Conservation (phyloP, 495 filamentous ascomycete species). For the Penicillium fimorum region DNA sequence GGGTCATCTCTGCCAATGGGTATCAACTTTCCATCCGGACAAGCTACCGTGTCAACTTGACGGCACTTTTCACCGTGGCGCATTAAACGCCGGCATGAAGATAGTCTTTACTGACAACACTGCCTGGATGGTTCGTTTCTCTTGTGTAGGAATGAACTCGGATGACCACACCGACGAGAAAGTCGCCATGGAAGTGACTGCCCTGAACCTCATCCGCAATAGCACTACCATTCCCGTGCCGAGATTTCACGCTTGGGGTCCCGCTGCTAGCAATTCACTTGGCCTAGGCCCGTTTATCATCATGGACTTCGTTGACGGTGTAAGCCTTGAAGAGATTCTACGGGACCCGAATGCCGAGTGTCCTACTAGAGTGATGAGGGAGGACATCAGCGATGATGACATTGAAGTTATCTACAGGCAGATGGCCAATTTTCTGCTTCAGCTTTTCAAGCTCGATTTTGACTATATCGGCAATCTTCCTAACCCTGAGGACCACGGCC, state of each 20-base stretch:
- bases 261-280: slow-evolving; percentile 32
- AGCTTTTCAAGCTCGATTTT: slow-evolving; percentile 12
- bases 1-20: slow-evolving; percentile 35
- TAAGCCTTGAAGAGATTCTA: slow-evolving; percentile 26
- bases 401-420: slow-evolving; percentile 33
- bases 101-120: not conserved
- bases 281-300: slow-evolving; percentile 45
- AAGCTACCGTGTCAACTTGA: slow-evolving; percentile 35
- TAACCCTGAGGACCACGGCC: slow-evolving; percentile 15
- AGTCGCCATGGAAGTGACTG: slow-evolving; percentile 41
- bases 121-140: not conserved
- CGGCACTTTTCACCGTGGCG: slow-evolving; percentile 32
- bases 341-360: slow-evolving; percentile 12
- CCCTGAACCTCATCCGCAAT: slow-evolving; percentile 34
- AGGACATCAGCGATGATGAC: slow-evolving; percentile 23
- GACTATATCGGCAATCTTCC: slow-evolving; percentile 7
- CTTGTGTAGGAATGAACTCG: not conserved
- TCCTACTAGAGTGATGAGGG: slow-evolving; percentile 21
- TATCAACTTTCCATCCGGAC: slow-evolving; percentile 38
- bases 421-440: slow-evolving; percentile 29
- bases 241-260: slow-evolving; percentile 39
- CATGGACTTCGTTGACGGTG: slow-evolving; percentile 46
- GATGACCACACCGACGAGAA: slow-evolving; percentile 31
- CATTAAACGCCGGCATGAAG: slow-evolving; percentile 1
- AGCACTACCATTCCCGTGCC: slow-evolving; percentile 47